phyloP scores from a whole-genome alignment of 1,284 basidiomycete genomes.

The Cutaneotrichosporon arboriforme region DNA sequence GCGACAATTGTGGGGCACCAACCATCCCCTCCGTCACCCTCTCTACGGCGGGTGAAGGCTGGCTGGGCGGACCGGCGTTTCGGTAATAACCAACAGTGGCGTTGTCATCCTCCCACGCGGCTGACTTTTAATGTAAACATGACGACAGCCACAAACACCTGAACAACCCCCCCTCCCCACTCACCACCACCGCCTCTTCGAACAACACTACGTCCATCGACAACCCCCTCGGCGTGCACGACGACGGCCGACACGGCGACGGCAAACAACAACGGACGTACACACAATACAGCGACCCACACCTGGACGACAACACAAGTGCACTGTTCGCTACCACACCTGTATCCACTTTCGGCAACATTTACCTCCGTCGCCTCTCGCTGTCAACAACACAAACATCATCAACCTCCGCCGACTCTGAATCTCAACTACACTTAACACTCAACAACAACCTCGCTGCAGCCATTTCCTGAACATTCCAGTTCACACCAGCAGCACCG shows the following conservation, averaged over 20 bases:
- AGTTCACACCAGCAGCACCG: background rate
- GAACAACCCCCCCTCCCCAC: background rate
- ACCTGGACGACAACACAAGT: too few relatives aligned
- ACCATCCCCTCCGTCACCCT: too few relatives aligned
- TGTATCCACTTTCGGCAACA: too few relatives aligned
- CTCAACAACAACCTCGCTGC: background rate
- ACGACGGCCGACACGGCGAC: too few relatives aligned
- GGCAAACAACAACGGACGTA: too few relatives aligned
- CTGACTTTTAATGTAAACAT: constrained; percentile 3
- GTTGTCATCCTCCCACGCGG: background rate
- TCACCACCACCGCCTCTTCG: background rate
- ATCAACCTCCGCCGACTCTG: background rate
- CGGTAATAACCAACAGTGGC: too few relatives aligned
- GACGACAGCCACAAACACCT: background rate
- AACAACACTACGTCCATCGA: background rate
- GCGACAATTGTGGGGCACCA: too few relatives aligned
- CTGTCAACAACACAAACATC: background rate
- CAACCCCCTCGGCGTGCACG: background rate
- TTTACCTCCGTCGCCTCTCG: too few relatives aligned
- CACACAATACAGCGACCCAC: too few relatives aligned
- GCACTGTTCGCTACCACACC: too few relatives aligned
- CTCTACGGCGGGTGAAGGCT: too few relatives aligned
- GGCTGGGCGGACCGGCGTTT: too few relatives aligned
- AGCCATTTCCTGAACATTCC: background rate
- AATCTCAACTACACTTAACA: background rate